Base-by-base conservation (phyloP, 768 basidiomycete genomes). In the Cystobasidium ongulense region DNA sequence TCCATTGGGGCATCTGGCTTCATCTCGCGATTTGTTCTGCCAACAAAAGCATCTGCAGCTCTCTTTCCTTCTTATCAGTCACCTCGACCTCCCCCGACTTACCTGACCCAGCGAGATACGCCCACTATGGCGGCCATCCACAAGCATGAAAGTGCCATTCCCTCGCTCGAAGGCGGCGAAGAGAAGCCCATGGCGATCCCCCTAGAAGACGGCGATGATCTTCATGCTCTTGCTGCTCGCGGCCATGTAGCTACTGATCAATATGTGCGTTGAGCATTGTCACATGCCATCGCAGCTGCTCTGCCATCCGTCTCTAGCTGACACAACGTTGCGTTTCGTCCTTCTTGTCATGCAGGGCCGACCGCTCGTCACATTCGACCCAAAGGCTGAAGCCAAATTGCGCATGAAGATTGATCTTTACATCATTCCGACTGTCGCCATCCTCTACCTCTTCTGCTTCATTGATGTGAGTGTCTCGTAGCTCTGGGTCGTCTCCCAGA, bases 391-490 rank as follows among this genome's bases (percentile, higher is more conserved):
- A 59, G 68, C 68, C 10, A 31, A 43, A 18, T 21, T 71, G 8
- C 10, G 68, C 2, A 11, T 31, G 27, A 71, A 71, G 53, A 71
- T 71, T 71, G 68, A 71, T 41, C 21, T 71, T 23, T 36, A 29
- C 52, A 25, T 71, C 21, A 36, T 71, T 11, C 68, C 68, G 1
- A 57, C 54, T 29, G 50, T 54, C n/a, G 31, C 68, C 21, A 25
- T 71, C 10, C 68, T 71, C 33, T 71, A 71, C 27, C 54, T 71
- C 21, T 67, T 67, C 65, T 67, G 65, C 65, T 67, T 67, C 65
- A 67, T 67, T 38, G 65, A 67, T 50, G 31, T 39, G 31, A 43
- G 63, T 64, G 46, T 7, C 39, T 39, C 17, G 39, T 7, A 41
- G 39, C 39, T 41, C 39, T 18, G n/a, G n/a, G n/a, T n/a, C n/a